Evolutionary conservation across 1,284 basidiomycete genomes (phyloP), one percentile per base, ranked within the genome.

Genomic region (Austroboletus niveus): DNA sequence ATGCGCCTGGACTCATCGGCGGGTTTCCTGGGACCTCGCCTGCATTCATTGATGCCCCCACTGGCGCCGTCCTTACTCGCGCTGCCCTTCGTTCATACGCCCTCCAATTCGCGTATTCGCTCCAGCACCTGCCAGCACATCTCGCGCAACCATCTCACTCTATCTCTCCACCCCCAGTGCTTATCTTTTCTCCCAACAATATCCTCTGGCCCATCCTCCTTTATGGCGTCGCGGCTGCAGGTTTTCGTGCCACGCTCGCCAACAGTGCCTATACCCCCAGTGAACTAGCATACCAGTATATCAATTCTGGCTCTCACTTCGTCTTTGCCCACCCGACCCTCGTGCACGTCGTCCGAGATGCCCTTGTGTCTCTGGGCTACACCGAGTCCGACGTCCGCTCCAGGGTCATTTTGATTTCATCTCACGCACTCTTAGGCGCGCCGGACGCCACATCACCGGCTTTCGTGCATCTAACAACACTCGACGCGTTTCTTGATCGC

Each of bases 21-120:
- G 66, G 69, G 14, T 78, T 71, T 57, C 71, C 74, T 1, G 74
- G 64, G 0, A 59, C 68, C 4, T 57, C 69, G 2, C 75, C 77
- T 6, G 87, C 87, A 1, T 89, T 83, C 64, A 76, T 90, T 48
- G 89, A 92, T 59, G 84, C 84, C 0, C 65, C 71, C 1, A 79
- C 85, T 0, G 85, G 81, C 0, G 69, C 75, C 1, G 72, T 73
- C 2, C 57, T 92, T 24, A 77, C 85, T 0, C 79, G 89, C 15
- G 78, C 62, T 0, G 38, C 80, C 30, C 66, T 87, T 22, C 78
- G 77, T 48, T 58, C 63, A 1, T 66, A 60, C 8, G 62, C 69
- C 31, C 60, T 71, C 27, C 66, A 77, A 17, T 69, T 82, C n/a
- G 75, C 85, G 0, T 71, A 87, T 11, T 71, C 77, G 3, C 70